A percentile compares a stretch with the other conserved stretches of the same genome.
These are phyloP conservation scores for Tricholoma furcatifolium DNA, from an alignment of 768 basidiomycete species.

Conservation along the genomic window DNA sequence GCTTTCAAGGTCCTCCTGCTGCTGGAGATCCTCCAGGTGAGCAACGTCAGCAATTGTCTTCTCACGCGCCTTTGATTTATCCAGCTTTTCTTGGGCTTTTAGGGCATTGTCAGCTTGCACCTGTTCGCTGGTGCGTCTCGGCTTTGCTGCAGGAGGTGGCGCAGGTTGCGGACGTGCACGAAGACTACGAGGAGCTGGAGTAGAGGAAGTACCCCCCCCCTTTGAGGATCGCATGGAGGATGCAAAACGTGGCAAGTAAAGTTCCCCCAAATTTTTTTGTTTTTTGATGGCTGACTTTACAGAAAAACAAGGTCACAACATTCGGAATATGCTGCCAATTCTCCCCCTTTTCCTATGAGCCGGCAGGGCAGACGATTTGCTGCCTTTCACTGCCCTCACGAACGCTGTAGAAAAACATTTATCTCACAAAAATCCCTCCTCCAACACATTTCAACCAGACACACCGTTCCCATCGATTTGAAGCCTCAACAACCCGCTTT, in stretches of 20 bases:
- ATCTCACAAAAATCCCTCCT: neutral
- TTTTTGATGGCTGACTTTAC: too few species aligned
- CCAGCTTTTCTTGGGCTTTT: neutral
- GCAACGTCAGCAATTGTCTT: neutral
- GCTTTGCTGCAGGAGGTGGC: too few species aligned
- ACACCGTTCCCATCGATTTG: neutral
- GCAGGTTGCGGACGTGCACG: neutral
- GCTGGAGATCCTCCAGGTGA: too few species aligned
- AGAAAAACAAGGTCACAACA: too few species aligned
- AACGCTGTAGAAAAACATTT: neutral
- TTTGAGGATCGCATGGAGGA: neutral
- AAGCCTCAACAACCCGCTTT: neutral
- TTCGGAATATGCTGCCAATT: too few species aligned
- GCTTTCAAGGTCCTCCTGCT: too few species aligned
- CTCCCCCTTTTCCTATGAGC: too few species aligned
- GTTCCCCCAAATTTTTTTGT: too few species aligned
- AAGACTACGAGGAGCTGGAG: neutral
- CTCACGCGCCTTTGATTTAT: neutral
- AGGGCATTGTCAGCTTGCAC: neutral
- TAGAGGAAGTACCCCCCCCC: too few species aligned
- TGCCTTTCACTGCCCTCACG: neutral
- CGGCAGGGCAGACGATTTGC: neutral
- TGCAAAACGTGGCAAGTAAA: neutral
- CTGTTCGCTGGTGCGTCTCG: neutral
- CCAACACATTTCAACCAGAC: neutral